These are phyloP conservation scores for Arthrobotrys conoides DNA, from an alignment of 2,329 filamentous ascomycete genomes.

Conservation along the genomic window DNA sequence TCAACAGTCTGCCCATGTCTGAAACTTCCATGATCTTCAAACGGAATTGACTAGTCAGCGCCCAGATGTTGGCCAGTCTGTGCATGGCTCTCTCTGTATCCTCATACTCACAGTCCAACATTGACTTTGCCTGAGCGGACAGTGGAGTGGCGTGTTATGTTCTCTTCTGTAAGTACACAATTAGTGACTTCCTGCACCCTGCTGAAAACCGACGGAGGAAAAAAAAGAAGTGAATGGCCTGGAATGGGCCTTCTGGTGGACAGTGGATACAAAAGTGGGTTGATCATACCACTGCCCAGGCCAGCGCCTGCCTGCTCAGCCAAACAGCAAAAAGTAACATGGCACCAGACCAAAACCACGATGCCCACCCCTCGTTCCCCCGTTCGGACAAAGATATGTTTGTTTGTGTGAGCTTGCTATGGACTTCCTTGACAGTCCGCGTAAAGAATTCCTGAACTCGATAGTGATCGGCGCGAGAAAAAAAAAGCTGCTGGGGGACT, in stretches of 20 bases:
- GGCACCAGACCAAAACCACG: constrained; percentile 48
- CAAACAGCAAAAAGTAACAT: constrained; percentile 43
- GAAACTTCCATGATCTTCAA: constrained; percentile 45
- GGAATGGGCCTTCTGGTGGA: constrained; percentile 21
- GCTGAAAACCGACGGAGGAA: neutral
- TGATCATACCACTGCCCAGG: constrained; percentile 46
- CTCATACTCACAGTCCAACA: constrained; percentile 13
- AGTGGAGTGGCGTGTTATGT: constrained; percentile 47
- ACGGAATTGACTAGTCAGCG: constrained; percentile 20
- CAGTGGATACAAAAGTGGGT: constrained; percentile 17
- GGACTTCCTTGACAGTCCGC: constrained; percentile 58
- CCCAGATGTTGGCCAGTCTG: constrained; percentile 37
- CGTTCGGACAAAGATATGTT: constrained; percentile 53
- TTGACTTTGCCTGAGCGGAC: constrained; percentile 36
- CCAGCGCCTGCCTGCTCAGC: constrained; percentile 45
- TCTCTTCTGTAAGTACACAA: neutral
- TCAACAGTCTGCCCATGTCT: constrained; percentile 21
- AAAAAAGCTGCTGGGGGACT: constrained; percentile 19
- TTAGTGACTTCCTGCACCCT: neutral
- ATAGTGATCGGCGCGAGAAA: constrained; percentile 54
- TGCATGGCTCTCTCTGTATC: constrained; percentile 15
- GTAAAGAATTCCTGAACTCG: constrained; percentile 58
- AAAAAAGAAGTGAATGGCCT: constrained; percentile 15
- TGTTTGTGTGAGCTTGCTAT: constrained; percentile 42
- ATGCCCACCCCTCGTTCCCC: constrained; percentile 47